phyloP scores from a whole-genome alignment of 2,329 filamentous ascomycete species.

The Cladophialophora yegresii region DNA sequence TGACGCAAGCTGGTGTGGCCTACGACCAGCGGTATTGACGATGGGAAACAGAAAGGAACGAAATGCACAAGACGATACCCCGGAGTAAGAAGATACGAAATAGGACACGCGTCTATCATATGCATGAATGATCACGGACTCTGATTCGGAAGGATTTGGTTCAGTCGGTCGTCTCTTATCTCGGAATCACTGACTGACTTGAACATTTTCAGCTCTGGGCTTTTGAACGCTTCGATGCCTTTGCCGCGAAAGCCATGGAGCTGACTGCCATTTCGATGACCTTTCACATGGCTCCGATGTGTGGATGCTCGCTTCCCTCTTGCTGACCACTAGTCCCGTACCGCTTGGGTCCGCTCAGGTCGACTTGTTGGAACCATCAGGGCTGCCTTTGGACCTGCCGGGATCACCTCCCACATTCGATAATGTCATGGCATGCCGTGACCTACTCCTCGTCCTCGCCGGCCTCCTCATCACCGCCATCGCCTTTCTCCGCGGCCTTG shows the following conservation, averaged over 20 bases:
- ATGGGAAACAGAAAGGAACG: neutral
- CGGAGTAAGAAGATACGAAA: neutral
- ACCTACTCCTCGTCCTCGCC: slow-evolving; percentile 64
- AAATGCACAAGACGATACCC: neutral
- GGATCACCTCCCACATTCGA: neutral
- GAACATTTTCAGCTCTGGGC: neutral
- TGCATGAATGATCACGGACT: neutral
- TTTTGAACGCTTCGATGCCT: neutral
- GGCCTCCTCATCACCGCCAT: slow-evolving; percentile 38
- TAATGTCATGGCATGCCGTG: neutral
- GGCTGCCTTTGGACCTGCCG: neutral
- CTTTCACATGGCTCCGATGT: neutral
- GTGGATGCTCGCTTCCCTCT: neutral
- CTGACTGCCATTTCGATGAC: neutral
- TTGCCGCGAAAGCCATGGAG: neutral
- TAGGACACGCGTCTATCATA: neutral
- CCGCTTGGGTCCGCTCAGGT: neutral
- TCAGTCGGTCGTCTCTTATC: neutral
- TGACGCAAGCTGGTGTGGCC: neutral
- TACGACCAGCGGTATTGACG: neutral
- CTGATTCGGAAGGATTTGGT: neutral
- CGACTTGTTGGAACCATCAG: neutral
- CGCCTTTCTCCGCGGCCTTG: slow-evolving; percentile 74
- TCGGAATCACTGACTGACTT: neutral
- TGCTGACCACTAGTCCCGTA: neutral